These are phyloP conservation scores for Buxus sempervirens DNA, from an alignment of 164 flowering plant species.

Conservation along the genomic window DNA sequence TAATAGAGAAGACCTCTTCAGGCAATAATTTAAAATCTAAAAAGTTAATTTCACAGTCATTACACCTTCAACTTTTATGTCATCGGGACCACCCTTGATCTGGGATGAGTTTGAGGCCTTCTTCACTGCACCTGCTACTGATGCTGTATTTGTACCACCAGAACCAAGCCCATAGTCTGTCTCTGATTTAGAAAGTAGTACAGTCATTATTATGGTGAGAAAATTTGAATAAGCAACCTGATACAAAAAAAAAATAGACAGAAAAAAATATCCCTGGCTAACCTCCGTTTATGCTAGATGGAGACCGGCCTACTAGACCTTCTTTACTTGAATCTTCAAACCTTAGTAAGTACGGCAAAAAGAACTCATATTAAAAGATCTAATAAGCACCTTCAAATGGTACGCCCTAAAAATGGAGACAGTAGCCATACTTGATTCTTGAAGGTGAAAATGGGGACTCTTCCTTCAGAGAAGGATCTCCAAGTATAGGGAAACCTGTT, in stretches of 20 bases:
- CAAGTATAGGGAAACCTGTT: slow-evolving; percentile 30
- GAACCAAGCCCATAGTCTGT: slow-evolving; percentile 34
- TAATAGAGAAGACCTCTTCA: no score
- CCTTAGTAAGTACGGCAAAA: slow-evolving; percentile 33
- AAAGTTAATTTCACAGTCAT: no score
- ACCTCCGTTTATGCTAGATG: slow-evolving; percentile 52
- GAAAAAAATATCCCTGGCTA: background rate
- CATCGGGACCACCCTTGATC: slow-evolving; percentile 33
- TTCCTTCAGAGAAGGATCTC: slow-evolving; percentile 38
- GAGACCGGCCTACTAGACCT: slow-evolving; percentile 41
- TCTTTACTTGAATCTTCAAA: slow-evolving; percentile 54
- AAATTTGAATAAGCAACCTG: background rate
- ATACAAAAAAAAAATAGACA: background rate
- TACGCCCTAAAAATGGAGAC: background rate
- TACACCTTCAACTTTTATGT: slow-evolving; percentile 59
- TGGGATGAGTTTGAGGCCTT: slow-evolving; percentile 40
- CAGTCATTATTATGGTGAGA: background rate
- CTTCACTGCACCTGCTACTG: slow-evolving; percentile 42
- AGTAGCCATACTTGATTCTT: slow-evolving; percentile 45
- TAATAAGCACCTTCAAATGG: background rate
- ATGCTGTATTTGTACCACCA: slow-evolving; percentile 28
- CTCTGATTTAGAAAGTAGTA: slow-evolving; percentile 24
- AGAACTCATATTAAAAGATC: slow-evolving; percentile 9
- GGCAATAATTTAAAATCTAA: background rate
- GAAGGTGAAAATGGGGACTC: slow-evolving; percentile 36